These are phyloP conservation scores for Lachancea sp. DNA, from an alignment of 805 yeast genomes.

Conservation along the genomic window DNA sequence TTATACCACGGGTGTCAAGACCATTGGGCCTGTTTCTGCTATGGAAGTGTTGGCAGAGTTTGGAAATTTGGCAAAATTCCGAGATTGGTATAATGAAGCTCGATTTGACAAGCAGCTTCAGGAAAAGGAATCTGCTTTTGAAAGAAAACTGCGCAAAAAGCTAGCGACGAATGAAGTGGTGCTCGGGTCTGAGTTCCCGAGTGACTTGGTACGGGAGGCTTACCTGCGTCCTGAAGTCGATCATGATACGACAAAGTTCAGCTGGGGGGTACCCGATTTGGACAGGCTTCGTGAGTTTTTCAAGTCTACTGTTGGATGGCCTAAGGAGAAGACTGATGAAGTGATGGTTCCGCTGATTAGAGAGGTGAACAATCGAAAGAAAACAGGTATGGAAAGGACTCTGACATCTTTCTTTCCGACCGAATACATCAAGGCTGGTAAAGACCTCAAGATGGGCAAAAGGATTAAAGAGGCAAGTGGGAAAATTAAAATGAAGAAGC, in stretches of 20 bases:
- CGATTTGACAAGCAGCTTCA: conserved; percentile 39
- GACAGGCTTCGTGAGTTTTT: conserved; percentile 70
- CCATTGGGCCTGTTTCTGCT: conserved; percentile 90
- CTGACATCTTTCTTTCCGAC: conserved; percentile 64
- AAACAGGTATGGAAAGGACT: conserved; percentile 51
- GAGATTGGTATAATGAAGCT: conserved; percentile 38
- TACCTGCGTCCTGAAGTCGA: conserved; percentile 81
- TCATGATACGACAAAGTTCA: conserved; percentile 64
- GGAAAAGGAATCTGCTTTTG: conserved; percentile 40
- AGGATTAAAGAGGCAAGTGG: conserved; percentile 54
- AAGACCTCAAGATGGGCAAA: conserved; percentile 49
- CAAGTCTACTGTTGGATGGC: conserved; percentile 73
- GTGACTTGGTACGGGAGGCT: conserved; percentile 59
- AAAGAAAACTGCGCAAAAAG: conserved; percentile 51
- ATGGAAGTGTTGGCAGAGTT: conserved; percentile 88
- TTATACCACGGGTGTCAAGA: conserved; percentile 87
- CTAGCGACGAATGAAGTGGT: conserved; percentile 48
- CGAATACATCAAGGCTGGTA: conserved; percentile 42
- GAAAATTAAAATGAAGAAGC: conserved; percentile 36
- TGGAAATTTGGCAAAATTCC: conserved; percentile 36
- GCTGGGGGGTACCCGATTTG: conserved; percentile 86
- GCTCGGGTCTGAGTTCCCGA: conserved; percentile 65
- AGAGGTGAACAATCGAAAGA: conserved; percentile 60
- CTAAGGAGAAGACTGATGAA: conserved; percentile 66
- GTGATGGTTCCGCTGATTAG: conserved; percentile 78